Percentiles rank a stretch among this genome's conserved stretches.
phyloP scores from a whole-genome alignment of 2,329 filamentous ascomycete genomes.

The Fusarium torulosum region DNA sequence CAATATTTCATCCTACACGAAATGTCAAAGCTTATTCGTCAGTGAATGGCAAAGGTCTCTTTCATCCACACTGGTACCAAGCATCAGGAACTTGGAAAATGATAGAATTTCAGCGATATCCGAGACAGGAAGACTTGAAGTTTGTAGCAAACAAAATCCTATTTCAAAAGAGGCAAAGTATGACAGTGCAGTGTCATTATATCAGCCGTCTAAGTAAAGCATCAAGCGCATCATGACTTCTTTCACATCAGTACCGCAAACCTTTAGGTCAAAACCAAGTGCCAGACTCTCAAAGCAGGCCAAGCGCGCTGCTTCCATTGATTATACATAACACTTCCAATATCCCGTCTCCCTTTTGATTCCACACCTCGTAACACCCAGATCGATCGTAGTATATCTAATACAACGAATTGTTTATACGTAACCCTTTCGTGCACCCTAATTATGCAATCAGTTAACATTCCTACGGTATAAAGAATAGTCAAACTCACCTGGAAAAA shows the following conservation, averaged over 20 bases:
- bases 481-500: constrained; percentile 85
- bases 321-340: constrained; percentile 50
- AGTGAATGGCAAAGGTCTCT: not conserved
- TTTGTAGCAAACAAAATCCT: not conserved
- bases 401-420: constrained; percentile 62
- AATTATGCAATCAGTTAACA: constrained; percentile 22
- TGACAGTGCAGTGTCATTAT: constrained; percentile 14
- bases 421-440: constrained; percentile 77
- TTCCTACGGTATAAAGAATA: not conserved
- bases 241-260: constrained; percentile 38
- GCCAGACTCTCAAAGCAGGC: constrained; percentile 28
- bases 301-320: constrained; percentile 43
- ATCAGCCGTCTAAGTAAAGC: constrained; percentile 27
- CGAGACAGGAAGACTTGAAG: too few relatives aligned
- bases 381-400: constrained; percentile 40
- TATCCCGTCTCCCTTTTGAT: constrained; percentile 49
- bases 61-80: not conserved
- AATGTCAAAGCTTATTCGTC: constrained; percentile 17
- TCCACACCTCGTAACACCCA: constrained; percentile 51
- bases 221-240: constrained; percentile 43
- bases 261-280: constrained; percentile 24
- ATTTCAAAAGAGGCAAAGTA: not conserved
- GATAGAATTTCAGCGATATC: not conserved
- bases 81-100: not conserved
- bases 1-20: not conserved